A percentile compares a stretch with the other conserved stretches of the same genome.
phyloP scores from a whole-genome alignment of 129 eudicot genomes.

The Glebionis coronaria region DNA sequence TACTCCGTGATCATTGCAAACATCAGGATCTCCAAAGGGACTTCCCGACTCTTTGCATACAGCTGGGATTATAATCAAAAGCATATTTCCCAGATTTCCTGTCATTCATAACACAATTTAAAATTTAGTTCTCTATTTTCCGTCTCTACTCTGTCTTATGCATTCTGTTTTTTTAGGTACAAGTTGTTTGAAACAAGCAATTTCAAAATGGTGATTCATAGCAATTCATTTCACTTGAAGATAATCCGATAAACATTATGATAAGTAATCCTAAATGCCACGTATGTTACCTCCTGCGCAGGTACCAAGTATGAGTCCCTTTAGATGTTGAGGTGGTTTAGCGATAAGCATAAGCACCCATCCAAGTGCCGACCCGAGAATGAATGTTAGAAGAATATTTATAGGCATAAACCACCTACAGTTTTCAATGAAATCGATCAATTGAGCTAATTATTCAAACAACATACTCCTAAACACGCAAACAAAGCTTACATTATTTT shows the following conservation, averaged over 20 bases:
- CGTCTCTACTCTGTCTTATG: not conserved
- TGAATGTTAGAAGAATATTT: slow-evolving; percentile 50
- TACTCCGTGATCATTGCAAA: slow-evolving; percentile 42
- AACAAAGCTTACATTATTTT: slow-evolving; percentile 33
- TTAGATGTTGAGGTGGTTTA: slow-evolving; percentile 48
- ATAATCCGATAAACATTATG: too few species aligned
- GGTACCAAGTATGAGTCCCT: slow-evolving; percentile 62
- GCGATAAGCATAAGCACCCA: slow-evolving; percentile 54
- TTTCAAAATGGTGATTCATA: not conserved
- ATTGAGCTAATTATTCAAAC: not conserved
- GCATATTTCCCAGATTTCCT: slow-evolving; percentile 64
- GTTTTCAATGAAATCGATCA: not conserved
- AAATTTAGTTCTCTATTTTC: not conserved
- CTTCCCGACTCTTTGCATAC: slow-evolving; percentile 57
- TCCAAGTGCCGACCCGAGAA: slow-evolving; percentile 59
- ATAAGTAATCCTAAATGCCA: too few species aligned
- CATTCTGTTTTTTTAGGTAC: not conserved
- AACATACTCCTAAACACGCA: not conserved
- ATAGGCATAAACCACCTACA: slow-evolving; percentile 72
- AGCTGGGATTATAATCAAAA: slow-evolving; percentile 55
- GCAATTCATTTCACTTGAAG: too few species aligned
- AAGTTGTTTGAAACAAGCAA: not conserved
- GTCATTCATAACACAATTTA: not conserved
- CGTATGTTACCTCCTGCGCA: slow-evolving; percentile 56
- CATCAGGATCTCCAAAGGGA: slow-evolving; percentile 63